Evolutionary conservation across 1,139 yeast genomes (phyloP), one percentile per base, ranked within the genome.

Genomic region (Yamadazyma membranifaciens): DNA sequence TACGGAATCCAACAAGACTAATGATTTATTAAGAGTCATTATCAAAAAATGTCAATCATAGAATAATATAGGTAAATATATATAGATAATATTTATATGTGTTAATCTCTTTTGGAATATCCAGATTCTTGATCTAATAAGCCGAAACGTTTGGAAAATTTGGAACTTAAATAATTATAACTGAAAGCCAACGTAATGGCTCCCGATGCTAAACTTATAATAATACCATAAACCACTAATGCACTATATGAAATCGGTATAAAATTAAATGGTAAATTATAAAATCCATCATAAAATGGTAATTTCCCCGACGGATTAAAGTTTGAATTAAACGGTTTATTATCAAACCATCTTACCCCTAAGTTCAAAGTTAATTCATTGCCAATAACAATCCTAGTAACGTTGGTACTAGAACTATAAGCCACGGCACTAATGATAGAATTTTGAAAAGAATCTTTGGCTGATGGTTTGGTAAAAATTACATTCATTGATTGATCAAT

Each of bases 331-430:
- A 45, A 36, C 6, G 44, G 47, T 11, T 31, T 12, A 36, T 53
- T 54, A 39, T 63, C 65, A 37, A 69, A 60, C 92, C 92, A 85
- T 45, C 79, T 67, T 14, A 80, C 73, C 20, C 83, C 80, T 49
- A 85, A 68, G 40, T 69, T 72, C 37, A 85, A 58, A 2, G 85
- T 75, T 45, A 85, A 62, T 32, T 65, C 62, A 47, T 81, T 85
- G 7, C 89, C 91, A 55, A 84, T 84, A 12, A 81, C 81, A 33
- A 76, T 70, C 45, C 87, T 69, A 2, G 83, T 71, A 6, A 83
- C 75, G 51, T 78, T 72, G 7, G 81, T 67, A 30, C 87, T 80
- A n/a, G 87, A 67, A n/a, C 83, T 68, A 66, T 76, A 83, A 1
- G 79, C 87, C 26, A 75, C 57, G 1, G 82, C 75, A 43, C 82